A percentile compares a stretch with the other conserved stretches of the same genome.
Evolutionary conservation across 768 basidiomycete species (phyloP).

Genomic region (Trametes sanguinea): DNA sequence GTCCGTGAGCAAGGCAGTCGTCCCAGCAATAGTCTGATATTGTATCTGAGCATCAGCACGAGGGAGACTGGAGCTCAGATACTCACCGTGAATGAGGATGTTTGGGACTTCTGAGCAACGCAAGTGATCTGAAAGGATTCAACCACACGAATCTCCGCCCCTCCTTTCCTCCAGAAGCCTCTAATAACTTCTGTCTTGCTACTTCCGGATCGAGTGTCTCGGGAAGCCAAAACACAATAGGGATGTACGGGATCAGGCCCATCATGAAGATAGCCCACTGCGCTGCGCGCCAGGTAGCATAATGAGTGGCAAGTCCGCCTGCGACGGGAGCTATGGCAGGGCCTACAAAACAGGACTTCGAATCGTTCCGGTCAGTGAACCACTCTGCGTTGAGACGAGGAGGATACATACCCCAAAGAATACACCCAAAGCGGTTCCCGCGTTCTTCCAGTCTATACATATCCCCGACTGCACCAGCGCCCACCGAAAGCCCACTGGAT

Average conservation of each 20-base stretch:
- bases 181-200: slow-evolving; percentile 42
- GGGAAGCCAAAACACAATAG: slow-evolving; percentile 52
- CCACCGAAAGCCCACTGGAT: slow-evolving; percentile 56
- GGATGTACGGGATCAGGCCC: slow-evolving; percentile 41
- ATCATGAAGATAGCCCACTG: slow-evolving; percentile 48
- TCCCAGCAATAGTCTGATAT: slow-evolving; percentile 43
- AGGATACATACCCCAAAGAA: slow-evolving; percentile 49
- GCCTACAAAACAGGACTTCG: slow-evolving; percentile 54
- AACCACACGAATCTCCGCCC: slow-evolving; percentile 40
- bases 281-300: slow-evolving; percentile 66
- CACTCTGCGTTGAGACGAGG: neutral
- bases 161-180: slow-evolving; percentile 28
- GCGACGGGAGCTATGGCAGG: slow-evolving; percentile 60
- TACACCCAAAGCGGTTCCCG: slow-evolving; percentile 59
- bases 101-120: slow-evolving; percentile 61
- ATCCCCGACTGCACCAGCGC: slow-evolving; percentile 61
- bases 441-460: slow-evolving; percentile 66
- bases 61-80: neutral
- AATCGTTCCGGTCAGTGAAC: neutral
- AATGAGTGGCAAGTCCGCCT: slow-evolving; percentile 59
- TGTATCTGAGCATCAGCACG: neutral
- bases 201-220: slow-evolving; percentile 61
- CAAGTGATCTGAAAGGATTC: slow-evolving; percentile 58
- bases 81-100: slow-evolving; percentile 53
- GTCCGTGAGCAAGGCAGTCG: slow-evolving; percentile 30